Conservation (phyloP, 2,329 filamentous ascomycete species). For the Ascosphaera acerosa region DNA sequence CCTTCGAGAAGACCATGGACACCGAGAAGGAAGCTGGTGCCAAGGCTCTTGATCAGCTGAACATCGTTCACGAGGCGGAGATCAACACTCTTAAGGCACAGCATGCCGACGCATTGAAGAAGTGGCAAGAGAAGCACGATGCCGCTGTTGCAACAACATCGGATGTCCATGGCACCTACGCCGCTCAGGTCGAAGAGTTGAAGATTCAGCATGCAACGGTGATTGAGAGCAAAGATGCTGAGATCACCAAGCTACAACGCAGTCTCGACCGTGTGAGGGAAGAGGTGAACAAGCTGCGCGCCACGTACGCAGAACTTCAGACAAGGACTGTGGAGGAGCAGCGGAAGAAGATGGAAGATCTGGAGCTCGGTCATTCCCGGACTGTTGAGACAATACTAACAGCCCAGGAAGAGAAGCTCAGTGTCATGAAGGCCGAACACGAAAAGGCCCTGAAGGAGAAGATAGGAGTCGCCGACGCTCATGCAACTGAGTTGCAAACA, state of each 20-base stretch:
- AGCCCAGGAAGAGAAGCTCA: conserved; percentile 16
- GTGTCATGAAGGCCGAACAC: conserved; percentile 13
- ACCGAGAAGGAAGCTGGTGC: conserved; percentile 12
- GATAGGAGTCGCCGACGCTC: conserved; percentile 13
- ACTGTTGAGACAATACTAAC: conserved; percentile 18
- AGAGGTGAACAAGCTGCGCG: conserved; percentile 5
- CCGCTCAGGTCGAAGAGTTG: conserved; percentile 4
- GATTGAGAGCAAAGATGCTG: conserved; percentile 9
- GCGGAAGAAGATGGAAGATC: conserved; percentile 12
- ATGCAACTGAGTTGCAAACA: conserved; percentile 20
- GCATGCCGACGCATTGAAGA: conserved; percentile 5
- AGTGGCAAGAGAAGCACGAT: conserved; percentile 6
- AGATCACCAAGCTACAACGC: conserved; percentile 10
- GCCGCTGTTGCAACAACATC: conserved; percentile 3
- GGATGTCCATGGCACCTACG: conserved; percentile 4
- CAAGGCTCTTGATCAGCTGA: conserved; percentile 12
- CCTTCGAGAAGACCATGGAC: conserved; percentile 13
- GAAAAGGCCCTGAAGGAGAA: conserved; percentile 14
- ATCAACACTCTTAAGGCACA: conserved; percentile 12
- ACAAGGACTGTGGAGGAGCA: conserved; percentile 13
- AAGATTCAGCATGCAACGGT: conserved; percentile 6
- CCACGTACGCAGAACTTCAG: conserved; percentile 13
- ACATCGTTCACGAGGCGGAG: conserved; percentile 13
- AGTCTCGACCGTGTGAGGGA: conserved; percentile 3
- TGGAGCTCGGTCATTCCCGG: conserved; percentile 16